phyloP scores from a whole-genome alignment of 1,284 basidiomycete species.

The Moesziomyces sp. region DNA sequence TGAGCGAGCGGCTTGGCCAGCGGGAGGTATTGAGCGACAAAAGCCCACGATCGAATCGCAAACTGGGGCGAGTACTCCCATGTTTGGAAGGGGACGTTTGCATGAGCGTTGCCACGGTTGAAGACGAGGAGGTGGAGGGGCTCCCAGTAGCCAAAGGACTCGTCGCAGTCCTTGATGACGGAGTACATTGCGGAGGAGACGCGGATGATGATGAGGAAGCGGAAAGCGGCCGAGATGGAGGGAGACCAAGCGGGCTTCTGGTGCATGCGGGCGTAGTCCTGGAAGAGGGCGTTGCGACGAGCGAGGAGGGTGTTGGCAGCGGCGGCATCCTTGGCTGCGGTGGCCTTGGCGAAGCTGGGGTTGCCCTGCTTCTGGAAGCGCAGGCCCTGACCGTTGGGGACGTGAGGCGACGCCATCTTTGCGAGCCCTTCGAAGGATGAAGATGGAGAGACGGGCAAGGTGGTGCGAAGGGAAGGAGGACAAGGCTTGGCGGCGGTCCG shows the following conservation, averaged over 20 bases:
- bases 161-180: constrained; percentile 96
- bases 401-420: constrained; percentile 25
- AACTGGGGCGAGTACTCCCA: constrained; percentile 95
- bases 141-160: constrained; percentile 96
- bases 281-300: constrained; percentile 47
- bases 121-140: constrained; percentile 85
- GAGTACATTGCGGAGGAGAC: constrained; percentile 89
- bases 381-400: constrained; percentile 31
- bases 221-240: constrained; percentile 78
- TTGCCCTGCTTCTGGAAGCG: constrained; percentile 41
- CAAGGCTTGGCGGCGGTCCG: no score
- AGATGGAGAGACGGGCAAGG: not conserved
- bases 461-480: not conserved
- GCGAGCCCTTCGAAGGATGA: not conserved
- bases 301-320: constrained; percentile 34
- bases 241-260: constrained; percentile 51
- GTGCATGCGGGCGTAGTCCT: constrained; percentile 32
- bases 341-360: constrained; percentile 27
- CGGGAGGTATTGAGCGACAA: constrained; percentile 74
- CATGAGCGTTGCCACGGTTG: constrained; percentile 12
- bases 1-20: constrained; percentile 27
- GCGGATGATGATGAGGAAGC: constrained; percentile 83
- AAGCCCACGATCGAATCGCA: constrained; percentile 92
- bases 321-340: constrained; percentile 36
- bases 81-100: constrained; percentile 81